A percentile compares a stretch with the other conserved stretches of the same genome.
Conservation (phyloP, 2,329 filamentous ascomycete genomes). For the Aspergillus japonicus region DNA sequence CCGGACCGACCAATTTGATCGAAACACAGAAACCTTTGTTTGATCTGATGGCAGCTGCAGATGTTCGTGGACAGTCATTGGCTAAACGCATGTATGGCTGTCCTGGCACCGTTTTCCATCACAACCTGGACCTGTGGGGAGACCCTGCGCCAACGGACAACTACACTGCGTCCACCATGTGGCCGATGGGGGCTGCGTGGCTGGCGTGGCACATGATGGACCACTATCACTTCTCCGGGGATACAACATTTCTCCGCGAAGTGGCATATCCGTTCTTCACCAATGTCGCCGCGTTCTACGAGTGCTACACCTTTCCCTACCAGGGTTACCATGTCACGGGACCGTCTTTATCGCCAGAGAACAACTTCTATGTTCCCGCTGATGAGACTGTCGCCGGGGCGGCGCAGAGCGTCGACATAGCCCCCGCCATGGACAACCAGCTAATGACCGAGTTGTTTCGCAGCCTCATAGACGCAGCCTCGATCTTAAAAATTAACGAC, state of each 20-base stretch:
- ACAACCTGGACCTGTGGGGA: slow-evolving; percentile 9
- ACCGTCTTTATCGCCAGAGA: slow-evolving; percentile 7
- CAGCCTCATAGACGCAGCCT: slow-evolving; percentile 1
- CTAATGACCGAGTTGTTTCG: slow-evolving; percentile 1
- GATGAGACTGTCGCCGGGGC: neutral
- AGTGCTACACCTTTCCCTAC: slow-evolving; percentile 8
- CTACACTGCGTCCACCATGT: slow-evolving; percentile 7
- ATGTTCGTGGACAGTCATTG: neutral
- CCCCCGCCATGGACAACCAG: slow-evolving; percentile 5
- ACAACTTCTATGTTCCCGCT: slow-evolving; percentile 4
- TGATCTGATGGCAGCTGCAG: neutral
- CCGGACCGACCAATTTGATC: too few relatives aligned
- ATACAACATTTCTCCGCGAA: slow-evolving; percentile 2
- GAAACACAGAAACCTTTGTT: slow-evolving; percentile 3
- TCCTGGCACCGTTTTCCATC: slow-evolving; percentile 5
- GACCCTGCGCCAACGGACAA: slow-evolving; percentile 8
- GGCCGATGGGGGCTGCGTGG: slow-evolving; percentile 10
- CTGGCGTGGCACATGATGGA: slow-evolving; percentile 4
- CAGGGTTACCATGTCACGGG: slow-evolving; percentile 1
- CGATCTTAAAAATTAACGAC: neutral
- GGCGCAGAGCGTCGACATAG: neutral
- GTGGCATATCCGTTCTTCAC: neutral
- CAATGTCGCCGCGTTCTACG: slow-evolving; percentile 5
- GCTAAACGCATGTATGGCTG: slow-evolving; percentile 6
- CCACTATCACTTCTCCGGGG: slow-evolving; percentile 7